Evolutionary conservation across 78 protist genomes (phyloP), one percentile per base, ranked within the genome.

Genomic region (Dictyostelium capitatum): DNA sequence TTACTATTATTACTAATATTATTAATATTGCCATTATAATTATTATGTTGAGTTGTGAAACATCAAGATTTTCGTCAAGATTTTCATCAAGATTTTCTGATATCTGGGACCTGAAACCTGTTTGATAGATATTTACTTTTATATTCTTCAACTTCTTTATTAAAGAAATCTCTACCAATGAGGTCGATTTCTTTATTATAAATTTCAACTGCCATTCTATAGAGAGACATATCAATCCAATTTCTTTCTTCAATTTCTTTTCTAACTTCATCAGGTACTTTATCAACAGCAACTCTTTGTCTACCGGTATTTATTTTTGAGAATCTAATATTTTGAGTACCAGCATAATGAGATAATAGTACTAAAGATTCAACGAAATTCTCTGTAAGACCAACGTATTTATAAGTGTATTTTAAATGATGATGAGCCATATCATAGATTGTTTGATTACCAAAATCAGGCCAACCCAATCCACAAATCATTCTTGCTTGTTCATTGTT

Each of bases 401-500:
- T 87, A 46, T 53, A 75, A 3, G 85, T 50, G 41, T 87, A 78
- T 77, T 77, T 51, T 15, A 87, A 50, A 77, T 87, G 93, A 87
- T 87, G 84, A 65, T 46, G 54, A 28, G 93, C 75, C 11, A 80
- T 62, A 59, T 46, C 57, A 4, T 46, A 28, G 25, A 74, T 59
- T 11, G 17, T 37, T 25, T 56, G 41, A 20, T 57, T 48, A 32
- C 84, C 84, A 30, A 30, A 23, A 56, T 47, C 25, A 6, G 32
- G 47, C 43, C 23, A 20, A 37, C 69, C 78, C n/a, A 87, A 19
- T 64, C 93, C 93, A 87, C 93, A 87, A n/a, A 87, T 67, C 83
- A 87, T 77, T 48, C 79, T 64, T 2, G 93, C 93, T 65, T 87
- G 93, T n/a, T 87, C 93, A 64, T 87, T 87, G 30, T 74, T 87